Evolutionary conservation across 306 rosid species (phyloP), one percentile per base, ranked within the genome.

Genomic region (Corylus americana): DNA sequence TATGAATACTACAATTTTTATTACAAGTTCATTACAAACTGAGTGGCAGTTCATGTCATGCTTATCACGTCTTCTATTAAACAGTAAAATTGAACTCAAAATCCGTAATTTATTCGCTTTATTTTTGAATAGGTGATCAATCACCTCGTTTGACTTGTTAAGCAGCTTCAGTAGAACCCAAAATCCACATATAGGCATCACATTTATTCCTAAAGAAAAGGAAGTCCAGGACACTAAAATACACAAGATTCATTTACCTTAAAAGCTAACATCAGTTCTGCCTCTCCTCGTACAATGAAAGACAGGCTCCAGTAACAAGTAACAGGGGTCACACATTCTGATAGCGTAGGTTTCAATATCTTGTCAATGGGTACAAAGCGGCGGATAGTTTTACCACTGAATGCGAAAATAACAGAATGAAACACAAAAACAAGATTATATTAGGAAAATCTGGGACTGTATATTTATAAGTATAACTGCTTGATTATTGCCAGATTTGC

Each of bases 261-360:
- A 74, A 92, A 92, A 81, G 90, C 93, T 42, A 87, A 62, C 87
- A 85, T 78, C 74, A 92, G 77, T 59, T 92, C 89, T 25, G 87
- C 84, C 84, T 95, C 97, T 64, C 73, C 94, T 1, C 78, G 85
- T 51, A 90, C 39, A 80, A 95, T 85, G 82, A 92, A 72, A 68
- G 94, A 92, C 45, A 94, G 84, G 75, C 90, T 87, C 97, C 98
- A 94, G 86, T 90, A 92, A 76, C 98, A 94, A 59, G 98, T 94
- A 74, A 92, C 83, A 5, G 98, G 97, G 55, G 97, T 92, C 86
- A 92, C 92, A 79, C 92, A 86, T 89, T 95, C 98, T 62, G 87
- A 73, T 62, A 95, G 83, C 67, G 87, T 89, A 16, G 97, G 97
- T 74, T 92, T 91, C 74, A 92, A 80, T 83, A 94, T 88, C 88